Conservation (phyloP, 202 grass and related monocot species). For the Zoysia matrella region DNA sequence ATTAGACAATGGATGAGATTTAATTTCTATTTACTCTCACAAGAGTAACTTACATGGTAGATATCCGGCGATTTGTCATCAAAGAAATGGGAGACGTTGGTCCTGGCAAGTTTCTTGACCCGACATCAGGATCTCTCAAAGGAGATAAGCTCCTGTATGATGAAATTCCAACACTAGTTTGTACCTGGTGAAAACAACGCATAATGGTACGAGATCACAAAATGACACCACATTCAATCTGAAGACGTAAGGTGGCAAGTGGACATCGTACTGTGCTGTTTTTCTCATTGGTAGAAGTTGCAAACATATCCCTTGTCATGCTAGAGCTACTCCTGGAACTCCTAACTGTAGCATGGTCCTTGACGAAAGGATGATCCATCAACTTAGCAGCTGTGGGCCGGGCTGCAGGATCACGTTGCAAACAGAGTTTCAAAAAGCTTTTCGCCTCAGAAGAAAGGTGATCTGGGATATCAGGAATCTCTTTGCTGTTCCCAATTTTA, state of each 20-base stretch:
- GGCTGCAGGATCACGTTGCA: no score
- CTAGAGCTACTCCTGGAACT: constrained; percentile 42
- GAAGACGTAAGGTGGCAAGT: background rate
- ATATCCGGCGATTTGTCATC: constrained; percentile 43
- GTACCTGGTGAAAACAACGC: constrained; percentile 36
- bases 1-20: constrained; percentile 36
- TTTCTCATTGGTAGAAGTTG: constrained; percentile 39
- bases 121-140: constrained; percentile 55
- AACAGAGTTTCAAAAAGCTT: no score
- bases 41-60: constrained; percentile 54
- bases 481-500: constrained; percentile 53
- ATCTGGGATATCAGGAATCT: no score
- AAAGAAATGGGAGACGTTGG: constrained; percentile 57
- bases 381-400: constrained; percentile 76
- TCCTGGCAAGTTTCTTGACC: constrained; percentile 41
- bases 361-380: constrained; percentile 86
- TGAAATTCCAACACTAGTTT: constrained; percentile 48
- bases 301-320: constrained; percentile 48
- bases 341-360: constrained; percentile 56
- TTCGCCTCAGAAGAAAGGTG: no score
- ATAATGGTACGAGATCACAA: constrained; percentile 21
- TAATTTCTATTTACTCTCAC: background rate
- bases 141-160: constrained; percentile 82
- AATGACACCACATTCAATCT: background rate
- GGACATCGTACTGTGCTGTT: constrained; percentile 29